A percentile compares a stretch with the other conserved stretches of the same genome.
These are phyloP conservation scores for Athelia psychrophila DNA, from an alignment of 1,284 basidiomycete genomes.

Conservation along the genomic window DNA sequence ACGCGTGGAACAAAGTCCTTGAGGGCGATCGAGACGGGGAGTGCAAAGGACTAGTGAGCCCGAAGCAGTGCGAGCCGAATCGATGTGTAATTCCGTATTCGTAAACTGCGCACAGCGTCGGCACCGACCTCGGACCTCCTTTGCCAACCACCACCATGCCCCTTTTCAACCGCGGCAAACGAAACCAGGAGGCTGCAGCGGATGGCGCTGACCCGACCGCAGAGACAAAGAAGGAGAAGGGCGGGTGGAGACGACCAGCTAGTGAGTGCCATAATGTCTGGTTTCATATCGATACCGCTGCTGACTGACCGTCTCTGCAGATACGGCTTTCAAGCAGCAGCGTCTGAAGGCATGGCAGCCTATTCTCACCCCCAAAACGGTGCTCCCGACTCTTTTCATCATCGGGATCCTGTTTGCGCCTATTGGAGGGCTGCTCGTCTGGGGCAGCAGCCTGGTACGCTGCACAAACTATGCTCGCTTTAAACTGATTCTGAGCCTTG, in stretches of 20 bases:
- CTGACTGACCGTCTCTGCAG: slow-evolving; percentile 31
- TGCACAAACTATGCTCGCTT: slow-evolving; percentile 3
- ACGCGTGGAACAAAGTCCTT: too few relatives aligned
- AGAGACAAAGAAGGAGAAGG: slow-evolving; percentile 78
- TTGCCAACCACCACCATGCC: slow-evolving; percentile 37
- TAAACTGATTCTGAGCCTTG: slow-evolving; percentile 20
- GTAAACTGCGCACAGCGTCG: too few relatives aligned
- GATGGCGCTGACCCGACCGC: slow-evolving; percentile 31
- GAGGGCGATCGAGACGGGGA: too few relatives aligned
- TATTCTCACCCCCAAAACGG: slow-evolving; percentile 96
- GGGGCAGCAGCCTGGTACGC: slow-evolving; percentile 75
- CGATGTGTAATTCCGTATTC: too few relatives aligned
- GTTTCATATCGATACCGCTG: slow-evolving; percentile 19
- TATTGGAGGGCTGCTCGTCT: slow-evolving; percentile 91
- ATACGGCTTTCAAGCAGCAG: slow-evolving; percentile 99
- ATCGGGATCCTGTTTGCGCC: slow-evolving; percentile 95
- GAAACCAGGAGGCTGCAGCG: slow-evolving; percentile 30
- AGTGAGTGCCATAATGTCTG: slow-evolving; percentile 59
- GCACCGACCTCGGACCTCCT: too few relatives aligned
- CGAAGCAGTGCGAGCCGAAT: too few relatives aligned
- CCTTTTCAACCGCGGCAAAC: slow-evolving; percentile 54
- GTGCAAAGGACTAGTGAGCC: too few relatives aligned
- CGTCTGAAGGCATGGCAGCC: slow-evolving; percentile 99
- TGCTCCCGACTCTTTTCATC: slow-evolving; percentile 94
- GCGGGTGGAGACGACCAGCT: slow-evolving; percentile 83